Conservation (phyloP, 2,329 filamentous ascomycete genomes). For the Colletotrichum lindemuthianum region DNA sequence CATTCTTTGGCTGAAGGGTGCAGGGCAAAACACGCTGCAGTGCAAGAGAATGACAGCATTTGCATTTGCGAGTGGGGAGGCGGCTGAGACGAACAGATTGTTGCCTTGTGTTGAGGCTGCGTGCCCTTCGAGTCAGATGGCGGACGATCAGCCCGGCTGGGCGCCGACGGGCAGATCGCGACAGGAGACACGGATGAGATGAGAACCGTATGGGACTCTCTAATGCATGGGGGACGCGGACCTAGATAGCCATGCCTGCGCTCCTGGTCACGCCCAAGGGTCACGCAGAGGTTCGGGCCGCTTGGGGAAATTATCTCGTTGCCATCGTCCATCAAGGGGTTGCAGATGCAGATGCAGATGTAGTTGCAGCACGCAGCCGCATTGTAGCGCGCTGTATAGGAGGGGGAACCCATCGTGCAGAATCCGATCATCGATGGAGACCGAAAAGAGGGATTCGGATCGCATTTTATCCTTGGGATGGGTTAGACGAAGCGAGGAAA, state of each 20-base stretch:
- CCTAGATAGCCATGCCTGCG: neutral
- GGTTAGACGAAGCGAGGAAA: slow-evolving; percentile 11
- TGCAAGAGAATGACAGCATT: too few relatives aligned
- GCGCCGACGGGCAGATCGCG: slow-evolving; percentile 20
- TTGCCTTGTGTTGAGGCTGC: neutral
- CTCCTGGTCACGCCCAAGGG: neutral
- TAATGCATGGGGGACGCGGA: neutral
- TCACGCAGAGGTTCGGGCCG: neutral
- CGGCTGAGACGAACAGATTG: neutral
- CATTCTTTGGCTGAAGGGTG: neutral
- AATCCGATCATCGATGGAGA: slow-evolving; percentile 8
- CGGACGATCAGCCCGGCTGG: slow-evolving; percentile 10
- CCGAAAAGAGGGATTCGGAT: slow-evolving; percentile 8
- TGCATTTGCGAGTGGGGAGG: neutral
- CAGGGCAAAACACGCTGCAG: too few relatives aligned
- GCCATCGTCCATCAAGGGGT: neutral
- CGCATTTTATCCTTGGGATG: neutral
- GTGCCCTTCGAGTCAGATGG: neutral
- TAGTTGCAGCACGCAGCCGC: neutral
- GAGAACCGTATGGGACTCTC: too few relatives aligned
- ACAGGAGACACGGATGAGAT: neutral
- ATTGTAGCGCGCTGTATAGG: neutral
- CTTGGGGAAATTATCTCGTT: neutral
- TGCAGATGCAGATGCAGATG: too few relatives aligned
- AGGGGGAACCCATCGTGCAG: neutral